Base-by-base conservation (phyloP, 1,284 basidiomycete species). In the Apiotrichum porosum region DNA sequence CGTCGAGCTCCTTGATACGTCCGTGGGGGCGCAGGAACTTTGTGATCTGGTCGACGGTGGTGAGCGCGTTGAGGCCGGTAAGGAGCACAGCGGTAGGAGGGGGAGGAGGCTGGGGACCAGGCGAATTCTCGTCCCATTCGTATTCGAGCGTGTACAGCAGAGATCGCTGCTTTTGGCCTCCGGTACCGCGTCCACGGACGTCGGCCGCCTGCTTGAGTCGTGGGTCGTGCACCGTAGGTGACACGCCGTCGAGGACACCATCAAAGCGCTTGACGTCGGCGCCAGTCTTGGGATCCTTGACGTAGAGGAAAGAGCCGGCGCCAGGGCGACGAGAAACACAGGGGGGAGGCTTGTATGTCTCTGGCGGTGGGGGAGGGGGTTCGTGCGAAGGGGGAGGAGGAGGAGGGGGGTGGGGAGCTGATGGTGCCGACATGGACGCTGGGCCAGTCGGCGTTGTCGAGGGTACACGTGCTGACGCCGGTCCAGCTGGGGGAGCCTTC, bases 61-160 rank as follows among this genome's bases (percentile, higher is more conserved):
- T 86, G 21, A 93, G 75, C 0, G 84, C 81, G 4, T 85, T 82
- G 26, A 95, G 76, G 42, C 81, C 81, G 15, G 81, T 80, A 39
- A 95, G 74, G 13, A 94, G 79, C 1, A 97, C 80, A 3, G 83
- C 80, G 14, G 64, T 58, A 0, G 78, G 73, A 2, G 76, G 75
- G 0, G 82, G 81, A 0, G 86, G 83, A 0, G 88, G 89, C n/a
- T 84, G 80, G 0, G 83, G 79, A 1, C 85, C 85, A 2, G 77
- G 77, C 2, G 88, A 89, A 63, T 88, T 77, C 23, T 75, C 71
- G 69, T 95, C 91, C 75, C 85, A 84, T 85, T 68, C 66, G 42
- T 68, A 71, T 9, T 56, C 50, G 9, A 71, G 10, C 37, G 57
- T 49, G 24, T 47, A 28, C n/a, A 64, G 51, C 18, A 46, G 52